Percentiles rank a stretch among this genome's conserved stretches.
Evolutionary conservation across 345 rosid genomes (phyloP).

Genomic region (Dovyalis caffra): DNA sequence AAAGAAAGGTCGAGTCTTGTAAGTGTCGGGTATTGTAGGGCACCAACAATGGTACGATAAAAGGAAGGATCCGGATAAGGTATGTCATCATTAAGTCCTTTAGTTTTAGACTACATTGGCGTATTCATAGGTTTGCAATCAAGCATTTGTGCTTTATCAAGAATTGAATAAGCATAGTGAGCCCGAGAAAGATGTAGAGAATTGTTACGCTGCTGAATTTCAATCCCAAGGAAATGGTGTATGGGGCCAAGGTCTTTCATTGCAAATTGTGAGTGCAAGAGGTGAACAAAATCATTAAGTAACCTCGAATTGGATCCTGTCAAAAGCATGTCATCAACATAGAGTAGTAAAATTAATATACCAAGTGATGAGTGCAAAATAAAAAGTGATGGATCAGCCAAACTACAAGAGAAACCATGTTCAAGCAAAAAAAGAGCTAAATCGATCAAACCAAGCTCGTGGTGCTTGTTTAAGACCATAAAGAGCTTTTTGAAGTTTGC

Average conservation of each 20-base stretch:
- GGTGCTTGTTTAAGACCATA: too few relatives aligned
- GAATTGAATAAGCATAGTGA: background rate
- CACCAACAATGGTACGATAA: background rate
- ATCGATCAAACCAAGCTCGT: too few relatives aligned
- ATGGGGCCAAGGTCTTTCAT: background rate
- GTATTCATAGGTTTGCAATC: background rate
- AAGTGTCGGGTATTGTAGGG: background rate
- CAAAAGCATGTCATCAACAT: background rate
- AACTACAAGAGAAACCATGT: too few relatives aligned
- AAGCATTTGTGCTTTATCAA: background rate
- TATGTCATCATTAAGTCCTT: background rate
- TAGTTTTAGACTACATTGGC: background rate
- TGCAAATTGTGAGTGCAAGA: background rate
- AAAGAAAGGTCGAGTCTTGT: rapidly evolving
- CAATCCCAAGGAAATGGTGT: background rate
- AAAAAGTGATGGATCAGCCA: too few relatives aligned
- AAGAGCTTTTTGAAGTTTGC: too few relatives aligned
- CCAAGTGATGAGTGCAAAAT: background rate
- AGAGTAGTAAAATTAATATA: background rate
- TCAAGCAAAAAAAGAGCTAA: too few relatives aligned
- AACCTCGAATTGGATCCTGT: rapidly evolving
- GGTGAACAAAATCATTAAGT: rapidly evolving
- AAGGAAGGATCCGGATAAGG: background rate
- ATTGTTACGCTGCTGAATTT: background rate
- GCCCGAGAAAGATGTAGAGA: rapidly evolving